Evolutionary conservation across 2,329 filamentous ascomycete genomes (phyloP).

Genomic region (Cadophora malorum): DNA sequence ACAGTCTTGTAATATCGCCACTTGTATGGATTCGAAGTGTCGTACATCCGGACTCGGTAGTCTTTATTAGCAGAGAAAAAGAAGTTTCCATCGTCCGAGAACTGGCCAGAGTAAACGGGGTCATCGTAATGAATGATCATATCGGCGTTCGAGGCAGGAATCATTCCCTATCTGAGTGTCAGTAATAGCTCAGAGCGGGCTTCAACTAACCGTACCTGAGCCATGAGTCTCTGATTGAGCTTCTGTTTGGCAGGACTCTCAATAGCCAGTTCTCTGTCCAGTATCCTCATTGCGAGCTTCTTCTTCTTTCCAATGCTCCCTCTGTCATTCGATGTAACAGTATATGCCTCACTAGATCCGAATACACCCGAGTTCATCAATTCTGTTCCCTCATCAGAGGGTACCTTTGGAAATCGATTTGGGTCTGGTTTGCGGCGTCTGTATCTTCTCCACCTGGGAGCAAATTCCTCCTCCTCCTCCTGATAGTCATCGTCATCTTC

Average conservation of each 20-base stretch:
- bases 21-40: constrained; percentile 92
- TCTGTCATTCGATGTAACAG: constrained; percentile 55
- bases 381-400: constrained; percentile 75
- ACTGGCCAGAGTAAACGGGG: constrained; percentile 93
- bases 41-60: constrained; percentile 95
- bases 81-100: constrained; percentile 96
- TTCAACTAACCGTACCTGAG: constrained; percentile 58
- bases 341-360: constrained; percentile 67
- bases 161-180: constrained; percentile 63
- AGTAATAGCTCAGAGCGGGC: not conserved
- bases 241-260: constrained; percentile 64
- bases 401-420: constrained; percentile 79
- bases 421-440: constrained; percentile 55
- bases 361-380: constrained; percentile 86
- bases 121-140: constrained; percentile 87
- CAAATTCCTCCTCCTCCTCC: constrained; percentile 32
- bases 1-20: constrained; percentile 97
- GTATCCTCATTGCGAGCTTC: constrained; percentile 69
- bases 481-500: constrained; percentile 18
- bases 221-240: constrained; percentile 69
- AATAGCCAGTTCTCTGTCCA: constrained; percentile 84
- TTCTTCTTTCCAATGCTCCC: constrained; percentile 54
- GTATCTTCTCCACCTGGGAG: constrained; percentile 53
- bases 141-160: constrained; percentile 80
- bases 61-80: constrained; percentile 94